Percentiles rank a stretch among this genome's conserved stretches.
These are phyloP conservation scores for Rhazya stricta DNA, from an alignment of 257 asterid genomes.

Conservation along the genomic window DNA sequence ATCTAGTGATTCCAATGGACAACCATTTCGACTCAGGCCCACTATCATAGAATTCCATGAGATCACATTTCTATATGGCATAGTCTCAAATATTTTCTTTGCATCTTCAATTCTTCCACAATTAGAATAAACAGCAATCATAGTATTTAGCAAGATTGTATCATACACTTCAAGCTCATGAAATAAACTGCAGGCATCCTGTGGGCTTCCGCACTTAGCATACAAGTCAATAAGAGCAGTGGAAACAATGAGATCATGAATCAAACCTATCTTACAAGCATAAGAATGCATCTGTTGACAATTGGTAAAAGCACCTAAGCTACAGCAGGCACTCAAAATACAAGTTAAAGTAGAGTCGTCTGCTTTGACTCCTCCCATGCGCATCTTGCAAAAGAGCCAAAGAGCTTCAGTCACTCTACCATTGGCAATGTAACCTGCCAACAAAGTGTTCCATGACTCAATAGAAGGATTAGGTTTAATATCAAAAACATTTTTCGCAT, in stretches of 20 bases:
- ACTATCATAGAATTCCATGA: constrained; percentile 88
- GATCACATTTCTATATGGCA: constrained; percentile 60
- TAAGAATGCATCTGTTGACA: constrained; percentile 53
- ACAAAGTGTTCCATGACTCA: constrained; percentile 65
- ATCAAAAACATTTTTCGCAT: constrained; percentile 55
- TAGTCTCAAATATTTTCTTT: constrained; percentile 41
- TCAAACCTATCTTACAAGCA: constrained; percentile 46
- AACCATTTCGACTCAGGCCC: constrained; percentile 75
- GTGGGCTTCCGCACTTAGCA: constrained; percentile 54
- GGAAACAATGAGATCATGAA: constrained; percentile 53
- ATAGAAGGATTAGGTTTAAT: constrained; percentile 42
- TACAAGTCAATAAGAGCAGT: constrained; percentile 64
- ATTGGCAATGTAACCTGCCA: constrained; percentile 65
- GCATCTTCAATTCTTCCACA: constrained; percentile 72
- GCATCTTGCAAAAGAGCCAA: constrained; percentile 45
- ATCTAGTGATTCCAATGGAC: constrained; percentile 59
- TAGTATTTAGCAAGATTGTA: constrained; percentile 63
- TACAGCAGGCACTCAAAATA: constrained; percentile 59
- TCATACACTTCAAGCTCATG: constrained; percentile 55
- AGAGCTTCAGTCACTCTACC: constrained; percentile 44
- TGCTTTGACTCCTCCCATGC: constrained; percentile 37
- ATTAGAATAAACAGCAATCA: constrained; percentile 62
- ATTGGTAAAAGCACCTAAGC: constrained; percentile 33
- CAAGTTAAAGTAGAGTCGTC: constrained; percentile 59
- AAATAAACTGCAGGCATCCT: constrained; percentile 54